Base-by-base conservation (phyloP, 352 stramenopile species). In the Pythium sp. region DNA sequence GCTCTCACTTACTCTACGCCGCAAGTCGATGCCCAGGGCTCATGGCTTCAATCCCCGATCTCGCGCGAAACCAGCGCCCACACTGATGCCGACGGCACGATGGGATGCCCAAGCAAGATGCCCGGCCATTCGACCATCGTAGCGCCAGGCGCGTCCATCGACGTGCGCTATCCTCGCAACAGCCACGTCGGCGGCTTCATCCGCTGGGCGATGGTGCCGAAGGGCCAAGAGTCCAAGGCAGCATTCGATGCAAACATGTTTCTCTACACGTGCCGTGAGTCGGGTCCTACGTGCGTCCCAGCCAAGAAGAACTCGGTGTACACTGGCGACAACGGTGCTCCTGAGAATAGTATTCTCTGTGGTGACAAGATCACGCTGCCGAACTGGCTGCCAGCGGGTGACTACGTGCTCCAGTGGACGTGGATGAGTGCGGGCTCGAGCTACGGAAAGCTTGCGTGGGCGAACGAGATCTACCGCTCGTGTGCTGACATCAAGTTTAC, bases 361-460 rank as follows among this genome's bases (percentile, higher is more conserved):
- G 70, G 73, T 14, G 75, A 76, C 57, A 85, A 80, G 28, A 79
- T 88, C 72, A 86, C 68, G 58, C 67, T 88, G 5, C 80, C 78
- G 0, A 65, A 86, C 64, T 83, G 79, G 73, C 41, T 85, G 5
- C 59, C 67, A 4, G 69, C 77, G 32, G 80, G 80, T 0, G 80
- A 88, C 67, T 88, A 88, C 34, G 79, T 87, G n/a, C 61, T 89
- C 46, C 81, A 89, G 62, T 87, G 78, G 81, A 77, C 77, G 36
- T 87, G 81, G 81, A 75, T 84, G 18, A 59, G 62, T 6, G 77
- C 74, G 6, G 81, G 81, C 20, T 83, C 73, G 46, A 87, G 74
- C 26, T 80, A 81, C 64, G 81, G 81, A 18, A 77, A 89, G 46
- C 58, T 84, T 28, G 74, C 69, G 0, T 87, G 79, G 81, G 68